Conservation (phyloP, 164 flowering plant species). For the Houttuynia cordata region DNA sequence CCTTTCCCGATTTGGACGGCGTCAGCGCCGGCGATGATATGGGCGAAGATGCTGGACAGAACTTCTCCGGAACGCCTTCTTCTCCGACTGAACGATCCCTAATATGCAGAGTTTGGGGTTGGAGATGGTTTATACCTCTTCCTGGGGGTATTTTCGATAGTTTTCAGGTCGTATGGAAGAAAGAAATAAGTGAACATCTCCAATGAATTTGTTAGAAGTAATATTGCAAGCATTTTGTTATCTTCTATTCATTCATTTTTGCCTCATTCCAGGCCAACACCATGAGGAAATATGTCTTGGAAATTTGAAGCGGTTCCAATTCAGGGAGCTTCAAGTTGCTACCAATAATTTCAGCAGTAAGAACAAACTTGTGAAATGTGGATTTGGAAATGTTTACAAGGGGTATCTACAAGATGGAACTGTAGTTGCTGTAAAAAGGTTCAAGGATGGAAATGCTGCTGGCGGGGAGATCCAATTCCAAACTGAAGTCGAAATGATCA, state of each 20-base stretch:
- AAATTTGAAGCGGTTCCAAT: slow-evolving; percentile 59
- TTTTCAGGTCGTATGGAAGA: no score
- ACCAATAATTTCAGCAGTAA: slow-evolving; percentile 66
- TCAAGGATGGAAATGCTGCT: slow-evolving; percentile 54
- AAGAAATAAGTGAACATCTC: no score
- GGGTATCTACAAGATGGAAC: slow-evolving; percentile 60
- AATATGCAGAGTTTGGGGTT: no score
- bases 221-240: neutral
- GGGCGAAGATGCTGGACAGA: no score
- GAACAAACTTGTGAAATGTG: slow-evolving; percentile 65
- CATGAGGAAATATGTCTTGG: slow-evolving; percentile 57
- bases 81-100: no score
- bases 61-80: no score
- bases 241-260: neutral
- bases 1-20: no score
- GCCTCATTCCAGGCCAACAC: slow-evolving; percentile 27
- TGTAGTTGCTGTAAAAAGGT: slow-evolving; percentile 76
- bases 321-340: slow-evolving; percentile 61
- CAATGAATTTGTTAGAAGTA: no score
- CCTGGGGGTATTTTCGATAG: no score
- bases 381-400: slow-evolving; percentile 68
- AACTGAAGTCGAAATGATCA: slow-evolving; percentile 80
- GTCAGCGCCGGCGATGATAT: no score
- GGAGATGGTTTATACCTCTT: no score
- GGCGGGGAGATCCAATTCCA: slow-evolving; percentile 79